Evolutionary conservation across 225 moss, liverwort and hornwort genomes (phyloP).

Genomic region (Thuidium tamariscinum): DNA sequence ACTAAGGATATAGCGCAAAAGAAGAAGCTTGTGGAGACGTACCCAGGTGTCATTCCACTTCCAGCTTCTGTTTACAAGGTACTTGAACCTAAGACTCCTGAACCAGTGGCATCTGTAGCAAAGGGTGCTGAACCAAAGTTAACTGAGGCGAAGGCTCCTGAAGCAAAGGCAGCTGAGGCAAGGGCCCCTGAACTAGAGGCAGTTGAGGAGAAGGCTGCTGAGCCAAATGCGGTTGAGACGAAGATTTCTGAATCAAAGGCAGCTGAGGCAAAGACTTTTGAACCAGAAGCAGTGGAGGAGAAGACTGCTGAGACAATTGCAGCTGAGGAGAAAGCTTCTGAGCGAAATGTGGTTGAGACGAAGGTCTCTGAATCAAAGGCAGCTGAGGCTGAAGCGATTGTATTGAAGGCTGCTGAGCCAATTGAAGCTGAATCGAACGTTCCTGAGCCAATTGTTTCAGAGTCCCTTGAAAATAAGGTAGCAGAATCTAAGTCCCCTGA

Average conservation of each 20-base stretch:
- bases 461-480: not conserved
- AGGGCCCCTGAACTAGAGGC: not conserved
- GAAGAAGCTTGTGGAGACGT: slow-evolving; percentile 61
- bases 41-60: slow-evolving; percentile 72
- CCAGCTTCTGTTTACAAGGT: slow-evolving; percentile 63
- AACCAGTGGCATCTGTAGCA: not conserved
- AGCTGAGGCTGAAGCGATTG: not conserved
- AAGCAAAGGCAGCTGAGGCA: not conserved
- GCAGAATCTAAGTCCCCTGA: not conserved
- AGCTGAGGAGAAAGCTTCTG: not conserved
- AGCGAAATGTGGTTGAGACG: not conserved
- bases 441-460: not conserved
- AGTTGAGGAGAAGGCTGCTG: not conserved
- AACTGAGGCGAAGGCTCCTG: not conserved
- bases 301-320: not conserved
- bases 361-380: too few relatives aligned
- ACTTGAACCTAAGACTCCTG: slow-evolving; percentile 15
- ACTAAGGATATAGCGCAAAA: slow-evolving; percentile 85
- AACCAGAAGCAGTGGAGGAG: not conserved
- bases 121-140: not conserved
- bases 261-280: not conserved
- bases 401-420: not conserved
- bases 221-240: not conserved
- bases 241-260: not conserved
- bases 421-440: not conserved